These are phyloP conservation scores for Penicillium aurantiogriseum DNA, from an alignment of 2,329 filamentous ascomycete species.

Conservation along the genomic window DNA sequence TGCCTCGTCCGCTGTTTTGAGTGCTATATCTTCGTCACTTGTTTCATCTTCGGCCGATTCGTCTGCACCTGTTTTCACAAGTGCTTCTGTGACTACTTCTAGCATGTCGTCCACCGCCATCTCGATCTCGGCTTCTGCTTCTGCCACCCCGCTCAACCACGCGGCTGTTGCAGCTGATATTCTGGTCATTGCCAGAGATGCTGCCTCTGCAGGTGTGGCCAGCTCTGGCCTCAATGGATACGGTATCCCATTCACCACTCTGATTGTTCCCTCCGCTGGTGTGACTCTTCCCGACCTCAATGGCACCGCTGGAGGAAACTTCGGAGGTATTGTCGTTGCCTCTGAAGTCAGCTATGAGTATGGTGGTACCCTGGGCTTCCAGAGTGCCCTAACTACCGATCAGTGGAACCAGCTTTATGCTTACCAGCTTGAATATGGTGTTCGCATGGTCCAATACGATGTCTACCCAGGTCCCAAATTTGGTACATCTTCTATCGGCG, in stretches of 20 bases:
- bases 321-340: conserved; percentile 58
- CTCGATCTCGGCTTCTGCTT: conserved; percentile 17
- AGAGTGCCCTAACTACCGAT: conserved; percentile 54
- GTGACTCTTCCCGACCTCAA: conserved; percentile 54
- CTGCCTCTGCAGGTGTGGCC: conserved; percentile 49
- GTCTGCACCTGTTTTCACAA: background rate
- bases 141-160: conserved; percentile 20
- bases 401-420: conserved; percentile 58
- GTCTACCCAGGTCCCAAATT: conserved; percentile 55
- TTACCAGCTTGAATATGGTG: conserved; percentile 59
- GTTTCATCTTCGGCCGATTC: background rate
- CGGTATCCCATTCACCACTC: conserved; percentile 58
- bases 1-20: background rate
- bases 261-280: conserved; percentile 56
- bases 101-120: conserved; percentile 27
- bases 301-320: conserved; percentile 53
- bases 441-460: conserved; percentile 61
- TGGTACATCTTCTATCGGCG: conserved; percentile 44
- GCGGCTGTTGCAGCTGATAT: conserved; percentile 46
- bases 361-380: conserved; percentile 44
- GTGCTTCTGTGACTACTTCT: conserved; percentile 4
- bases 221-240: conserved; percentile 59
- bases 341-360: conserved; percentile 57
- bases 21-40: background rate
- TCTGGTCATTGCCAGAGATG: conserved; percentile 56